Evolutionary conservation across 441 rosid genomes (phyloP).

Genomic region (Eutrema salsugineum): DNA sequence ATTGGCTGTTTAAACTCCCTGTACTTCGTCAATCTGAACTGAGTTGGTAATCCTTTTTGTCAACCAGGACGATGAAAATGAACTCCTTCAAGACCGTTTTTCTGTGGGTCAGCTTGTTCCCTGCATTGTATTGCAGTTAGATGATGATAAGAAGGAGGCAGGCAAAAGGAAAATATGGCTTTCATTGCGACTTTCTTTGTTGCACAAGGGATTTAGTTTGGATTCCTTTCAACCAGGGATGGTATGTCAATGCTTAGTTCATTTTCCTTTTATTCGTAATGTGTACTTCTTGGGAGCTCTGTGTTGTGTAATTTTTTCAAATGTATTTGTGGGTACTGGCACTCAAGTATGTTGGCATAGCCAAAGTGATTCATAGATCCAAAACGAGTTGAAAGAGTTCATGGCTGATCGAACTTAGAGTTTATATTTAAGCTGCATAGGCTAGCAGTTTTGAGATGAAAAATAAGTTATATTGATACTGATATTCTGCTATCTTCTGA

Average conservation of each 20-base stretch:
- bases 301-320: not conserved
- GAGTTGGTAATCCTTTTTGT: constrained; percentile 7
- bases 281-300: not conserved
- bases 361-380: not conserved
- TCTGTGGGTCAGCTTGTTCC: constrained; percentile 85
- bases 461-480: not conserved
- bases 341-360: not conserved
- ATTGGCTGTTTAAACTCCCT: not conserved
- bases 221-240: constrained; percentile 90
- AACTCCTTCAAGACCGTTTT: constrained; percentile 54
- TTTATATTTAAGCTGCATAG: constrained; percentile 2
- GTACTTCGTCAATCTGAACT: not conserved
- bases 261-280: not conserved
- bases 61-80: constrained; percentile 55
- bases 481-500: constrained; percentile 1
- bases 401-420: not conserved
- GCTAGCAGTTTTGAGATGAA: not conserved
- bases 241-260: constrained; percentile 50
- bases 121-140: constrained; percentile 77
- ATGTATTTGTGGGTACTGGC: not conserved
- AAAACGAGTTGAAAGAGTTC: not conserved
- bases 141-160: constrained; percentile 81
- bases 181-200: constrained; percentile 77
- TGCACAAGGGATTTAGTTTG: constrained; percentile 74
- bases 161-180: constrained; percentile 89